Evolutionary conservation across 108 stramenopile genomes (phyloP).

Genomic region (Ochromonas danica): DNA sequence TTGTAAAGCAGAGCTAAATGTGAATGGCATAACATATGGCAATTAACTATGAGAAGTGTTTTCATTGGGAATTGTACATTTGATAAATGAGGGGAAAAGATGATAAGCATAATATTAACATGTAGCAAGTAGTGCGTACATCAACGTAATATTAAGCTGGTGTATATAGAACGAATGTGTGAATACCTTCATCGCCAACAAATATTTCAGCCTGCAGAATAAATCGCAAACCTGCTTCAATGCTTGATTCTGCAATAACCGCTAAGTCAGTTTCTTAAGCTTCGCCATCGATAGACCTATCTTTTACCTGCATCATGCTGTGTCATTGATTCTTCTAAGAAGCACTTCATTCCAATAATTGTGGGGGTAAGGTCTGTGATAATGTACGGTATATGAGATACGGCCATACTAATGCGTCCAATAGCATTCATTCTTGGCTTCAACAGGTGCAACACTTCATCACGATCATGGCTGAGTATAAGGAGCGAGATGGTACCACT

Average conservation of each 20-base stretch:
- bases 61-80: conserved; percentile 16
- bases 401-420: conserved; percentile 9
- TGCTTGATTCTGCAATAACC: no score
- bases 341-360: no score
- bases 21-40: conserved; percentile 10
- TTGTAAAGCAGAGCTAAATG: conserved; percentile 6
- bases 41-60: no score
- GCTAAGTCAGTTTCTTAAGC: conserved; percentile 14
- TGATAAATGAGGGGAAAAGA: conserved; percentile 6
- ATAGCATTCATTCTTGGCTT: conserved; percentile 16
- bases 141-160: no score
- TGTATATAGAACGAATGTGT: no score
- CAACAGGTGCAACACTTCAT: no score
- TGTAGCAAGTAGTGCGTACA: no score
- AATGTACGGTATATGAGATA: conserved; percentile 9
- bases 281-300: conserved; percentile 2
- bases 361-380: no score
- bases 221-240: conserved; percentile 14
- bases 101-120: conserved; percentile 10
- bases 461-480: no score
- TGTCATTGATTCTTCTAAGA: no score
- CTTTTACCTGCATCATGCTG: background rate
- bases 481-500: conserved; percentile 13
- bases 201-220: no score
- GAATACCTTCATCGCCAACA: conserved; percentile 14